These are phyloP conservation scores for Spironucleus salmonicida DNA, from an alignment of 208 protist species.

Conservation along the genomic window DNA sequence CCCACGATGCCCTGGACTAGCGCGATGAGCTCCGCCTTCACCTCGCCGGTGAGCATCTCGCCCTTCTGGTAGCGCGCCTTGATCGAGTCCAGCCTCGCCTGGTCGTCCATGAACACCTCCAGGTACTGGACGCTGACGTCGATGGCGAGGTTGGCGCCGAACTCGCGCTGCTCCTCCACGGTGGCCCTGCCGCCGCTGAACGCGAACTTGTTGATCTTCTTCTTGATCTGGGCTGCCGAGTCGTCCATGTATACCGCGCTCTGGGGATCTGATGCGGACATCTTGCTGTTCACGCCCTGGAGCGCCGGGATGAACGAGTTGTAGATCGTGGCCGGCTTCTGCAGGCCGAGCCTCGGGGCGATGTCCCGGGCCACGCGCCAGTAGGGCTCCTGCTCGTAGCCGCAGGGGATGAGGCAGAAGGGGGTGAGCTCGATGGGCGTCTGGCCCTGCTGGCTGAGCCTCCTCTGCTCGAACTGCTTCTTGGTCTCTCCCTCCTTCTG, in stretches of 20 bases:
- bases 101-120: slow-evolving; percentile 19
- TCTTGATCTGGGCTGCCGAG: slow-evolving; percentile 65
- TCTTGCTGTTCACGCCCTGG: slow-evolving; percentile 77
- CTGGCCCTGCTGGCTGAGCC: background rate
- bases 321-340: slow-evolving; percentile 79
- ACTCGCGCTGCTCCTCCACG: slow-evolving; percentile 61
- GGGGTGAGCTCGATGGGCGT: background rate
- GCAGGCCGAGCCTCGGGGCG: slow-evolving; percentile 63
- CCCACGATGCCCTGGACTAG: too few relatives aligned
- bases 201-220: slow-evolving; percentile 69
- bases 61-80: background rate
- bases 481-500: slow-evolving; percentile 44
- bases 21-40: slow-evolving; percentile 14
- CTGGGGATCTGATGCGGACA: slow-evolving; percentile 70
- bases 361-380: slow-evolving; percentile 86
- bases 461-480: slow-evolving; percentile 22
- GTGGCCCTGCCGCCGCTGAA: slow-evolving; percentile 68
- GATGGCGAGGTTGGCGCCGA: slow-evolving; percentile 54
- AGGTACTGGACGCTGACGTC: slow-evolving; percentile 28
- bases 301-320: slow-evolving; percentile 87
- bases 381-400: slow-evolving; percentile 86
- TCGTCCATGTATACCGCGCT: slow-evolving; percentile 85
- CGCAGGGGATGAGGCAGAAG: slow-evolving; percentile 87
- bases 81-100: background rate
- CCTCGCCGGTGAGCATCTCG: slow-evolving; percentile 26